Evolutionary conservation across 208 protist genomes (phyloP), one percentile per base, ranked within the genome.

Genomic region (Naegleria lovaniensis): DNA sequence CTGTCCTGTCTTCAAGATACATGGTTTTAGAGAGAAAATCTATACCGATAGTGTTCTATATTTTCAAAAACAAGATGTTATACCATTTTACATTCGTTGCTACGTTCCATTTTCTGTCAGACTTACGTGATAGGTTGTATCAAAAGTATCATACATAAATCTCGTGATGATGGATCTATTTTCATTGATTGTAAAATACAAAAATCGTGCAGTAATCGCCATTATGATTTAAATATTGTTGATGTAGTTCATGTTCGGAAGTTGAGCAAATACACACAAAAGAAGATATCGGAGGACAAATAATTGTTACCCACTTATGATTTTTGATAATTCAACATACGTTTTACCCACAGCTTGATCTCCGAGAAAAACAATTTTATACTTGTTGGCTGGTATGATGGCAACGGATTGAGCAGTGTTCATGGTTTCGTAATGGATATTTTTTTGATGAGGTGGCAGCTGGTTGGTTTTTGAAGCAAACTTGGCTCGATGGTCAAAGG

Each of bases 11-110:
- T 83, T 99, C 98, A 11, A 99, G 92, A 91, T 98, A 97, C 91
- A 99, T 96, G 5, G 98, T 99, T 92, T 99, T 99, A 40, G 96
- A 97, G 58, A 99, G 95, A 92, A 99, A 99, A 94, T 99, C 98
- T 92, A 99, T 99, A 51, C 99, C 99, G 91, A 99, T 99, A 19
- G 98, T 99, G 13, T 98, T 95, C 94, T 99, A 94, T 40, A 96
- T 97, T 91, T 91, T 41, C 38, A 67, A 15, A 67, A 22, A 22
- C 19, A 22, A 22, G 1, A 48, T 48, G 83, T 36, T 67, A 48
- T 93, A 48, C 1, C 5, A 1, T 9, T 48, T 51, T 11, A 48
- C 5, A 29, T 0, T 83, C 29, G 36, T 43, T 43, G 36, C 1
- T 25, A 91, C 41, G n/a, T 59, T 22, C 25, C 9, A 36, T 39